Evolutionary conservation across 2,329 filamentous ascomycete genomes (phyloP), one percentile per base, ranked within the genome.

Genomic region (Pestalotiopsis sp.): DNA sequence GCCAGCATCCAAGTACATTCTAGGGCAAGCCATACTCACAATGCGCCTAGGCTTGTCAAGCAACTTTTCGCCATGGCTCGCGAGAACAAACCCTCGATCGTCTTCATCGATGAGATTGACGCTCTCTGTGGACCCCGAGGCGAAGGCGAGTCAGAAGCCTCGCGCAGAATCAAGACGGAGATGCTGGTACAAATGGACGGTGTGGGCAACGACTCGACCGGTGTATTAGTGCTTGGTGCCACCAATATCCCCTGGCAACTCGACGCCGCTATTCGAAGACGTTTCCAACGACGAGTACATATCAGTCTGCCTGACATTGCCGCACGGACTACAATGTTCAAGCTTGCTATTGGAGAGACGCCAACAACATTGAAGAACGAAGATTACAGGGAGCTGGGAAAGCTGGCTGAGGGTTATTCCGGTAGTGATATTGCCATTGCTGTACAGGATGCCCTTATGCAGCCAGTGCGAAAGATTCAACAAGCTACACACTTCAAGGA

Each of bases 221-320:
- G 95, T 23, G 95, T 99, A 9, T 85, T 99, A 27, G 97, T 99
- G 55, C 88, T 99, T 3, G 96, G 96, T 70, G 96, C 96, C 66
- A 99, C 96, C 68, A 99, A 99, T 79, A 98, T 99, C 71, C 96
- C 96, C 20, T 99, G 96, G 96, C 95, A 99, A 85, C 87, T 99
- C 63, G 96, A 99, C 79, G 93, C 94, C 12, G 96, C 96, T 74
- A 99, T 99, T 75, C 91, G 96, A 74, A 90, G 96, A 80, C 93
- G 96, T 77, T 99, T 99, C 85, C 97, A 99, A 81, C 88, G 96
- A 74, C 88, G 96, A 82, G 95, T 99, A 36, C 96, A 99, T 81
- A 99, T 99, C 80, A 94, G 92, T 72, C 84, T 99, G 59, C 96
- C 96, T 6, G 96, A 99, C 78, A 76, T 91, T 57, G 91, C 93